Conservation (phyloP, 176 grass and related monocot genomes). For the Eragrostis curvula region DNA sequence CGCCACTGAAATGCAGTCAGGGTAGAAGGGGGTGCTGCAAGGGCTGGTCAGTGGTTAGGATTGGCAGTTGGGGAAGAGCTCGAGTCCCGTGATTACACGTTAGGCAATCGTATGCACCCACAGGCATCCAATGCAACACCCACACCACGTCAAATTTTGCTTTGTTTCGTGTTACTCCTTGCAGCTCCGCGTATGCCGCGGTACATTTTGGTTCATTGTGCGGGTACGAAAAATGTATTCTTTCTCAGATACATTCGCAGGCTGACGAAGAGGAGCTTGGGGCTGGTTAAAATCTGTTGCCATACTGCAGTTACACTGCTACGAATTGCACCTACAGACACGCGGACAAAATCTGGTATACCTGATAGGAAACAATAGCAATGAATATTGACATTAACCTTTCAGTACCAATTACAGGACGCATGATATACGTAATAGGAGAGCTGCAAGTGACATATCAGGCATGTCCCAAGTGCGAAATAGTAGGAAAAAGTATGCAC, state of each 20-base stretch:
- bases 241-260: no score
- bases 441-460: constrained; percentile 17
- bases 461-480: constrained; percentile 1
- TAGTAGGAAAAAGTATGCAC: not conserved
- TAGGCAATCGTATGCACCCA: constrained; percentile 1
- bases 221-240: no score
- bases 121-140: constrained; percentile 27
- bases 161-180: no score
- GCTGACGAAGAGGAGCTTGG: no score
- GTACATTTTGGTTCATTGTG: no score
- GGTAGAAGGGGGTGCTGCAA: not conserved
- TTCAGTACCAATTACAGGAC: not conserved
- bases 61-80: not conserved
- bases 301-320: no score
- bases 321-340: no score
- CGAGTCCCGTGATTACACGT: constrained; percentile 23
- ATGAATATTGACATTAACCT: constrained; percentile 18
- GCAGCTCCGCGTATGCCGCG: no score
- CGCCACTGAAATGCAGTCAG: not conserved
- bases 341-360: no score
- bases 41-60: constrained; percentile 22
- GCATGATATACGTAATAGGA: constrained; percentile 8
- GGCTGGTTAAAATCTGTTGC: no score
- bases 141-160: not conserved
- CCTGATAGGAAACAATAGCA: constrained; percentile 11